These are phyloP conservation scores for Hypholoma sublateritium DNA, from an alignment of 768 basidiomycete genomes.

Conservation along the genomic window DNA sequence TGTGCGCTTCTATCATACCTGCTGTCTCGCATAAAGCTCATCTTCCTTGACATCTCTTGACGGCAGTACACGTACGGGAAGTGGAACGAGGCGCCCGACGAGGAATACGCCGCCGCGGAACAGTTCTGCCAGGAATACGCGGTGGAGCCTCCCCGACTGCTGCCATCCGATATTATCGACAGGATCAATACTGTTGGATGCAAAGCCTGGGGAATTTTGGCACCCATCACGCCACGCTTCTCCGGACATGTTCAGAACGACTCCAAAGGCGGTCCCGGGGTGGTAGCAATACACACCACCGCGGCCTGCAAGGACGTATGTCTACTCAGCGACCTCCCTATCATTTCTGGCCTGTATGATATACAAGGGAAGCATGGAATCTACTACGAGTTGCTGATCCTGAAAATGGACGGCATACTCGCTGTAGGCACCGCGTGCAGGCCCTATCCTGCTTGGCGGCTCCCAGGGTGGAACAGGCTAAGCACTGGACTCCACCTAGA, in stretches of 20 bases:
- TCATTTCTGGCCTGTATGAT: constrained; percentile 61
- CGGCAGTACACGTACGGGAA: constrained; percentile 45
- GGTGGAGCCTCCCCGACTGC: constrained; percentile 39
- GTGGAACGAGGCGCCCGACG: constrained; percentile 54
- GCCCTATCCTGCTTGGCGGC: constrained; percentile 64
- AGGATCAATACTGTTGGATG: constrained; percentile 46
- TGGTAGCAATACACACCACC: constrained; percentile 42
- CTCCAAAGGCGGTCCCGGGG: constrained; percentile 27
- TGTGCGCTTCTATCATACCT: constrained; percentile 21
- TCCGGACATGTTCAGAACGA: constrained; percentile 41
- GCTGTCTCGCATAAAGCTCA: neutral
- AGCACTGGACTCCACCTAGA: constrained; percentile 69
- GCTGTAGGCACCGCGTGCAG: constrained; percentile 64
- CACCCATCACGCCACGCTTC: constrained; percentile 42
- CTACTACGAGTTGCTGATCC: constrained; percentile 63
- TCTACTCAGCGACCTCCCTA: constrained; percentile 59
- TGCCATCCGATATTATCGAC: constrained; percentile 55
- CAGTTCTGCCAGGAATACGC: constrained; percentile 46
- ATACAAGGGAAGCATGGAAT: constrained; percentile 53
- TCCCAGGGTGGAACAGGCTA: constrained; percentile 72
- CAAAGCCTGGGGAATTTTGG: constrained; percentile 53
- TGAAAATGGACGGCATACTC: constrained; percentile 57
- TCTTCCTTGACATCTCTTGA: neutral
- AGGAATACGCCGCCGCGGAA: constrained; percentile 53
- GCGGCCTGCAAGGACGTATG: constrained; percentile 47